Conservation (phyloP, 257 asterid species). For the Capsicum pubescens region DNA sequence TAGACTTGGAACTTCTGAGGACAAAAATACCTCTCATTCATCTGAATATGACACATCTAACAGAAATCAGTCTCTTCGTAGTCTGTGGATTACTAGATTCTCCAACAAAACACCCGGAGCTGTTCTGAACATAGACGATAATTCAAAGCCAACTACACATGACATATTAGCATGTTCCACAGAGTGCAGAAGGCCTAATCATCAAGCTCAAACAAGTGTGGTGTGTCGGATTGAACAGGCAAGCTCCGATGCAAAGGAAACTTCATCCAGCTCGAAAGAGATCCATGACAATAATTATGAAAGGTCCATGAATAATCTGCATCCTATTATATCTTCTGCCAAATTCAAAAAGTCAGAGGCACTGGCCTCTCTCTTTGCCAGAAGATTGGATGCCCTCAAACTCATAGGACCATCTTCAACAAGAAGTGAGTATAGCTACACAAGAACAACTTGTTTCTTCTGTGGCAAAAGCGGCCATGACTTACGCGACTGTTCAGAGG, state of each 20-base stretch:
- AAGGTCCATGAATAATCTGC: conserved; percentile 32
- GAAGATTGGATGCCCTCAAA: conserved; percentile 70
- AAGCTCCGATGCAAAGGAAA: conserved; percentile 28
- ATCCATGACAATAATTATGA: conserved; percentile 29
- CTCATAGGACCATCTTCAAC: conserved; percentile 42
- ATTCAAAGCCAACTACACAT: conserved; percentile 35
- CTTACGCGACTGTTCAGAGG: conserved; percentile 50
- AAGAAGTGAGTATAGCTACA: conserved; percentile 35
- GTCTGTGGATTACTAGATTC: conserved; percentile 76
- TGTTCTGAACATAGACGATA: conserved; percentile 32
- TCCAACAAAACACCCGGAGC: conserved; percentile 39
- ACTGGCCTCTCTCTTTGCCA: conserved; percentile 63
- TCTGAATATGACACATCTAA: conserved; percentile 40
- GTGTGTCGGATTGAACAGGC: conserved; percentile 35
- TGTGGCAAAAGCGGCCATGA: conserved; percentile 68
- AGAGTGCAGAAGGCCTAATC: too few species aligned
- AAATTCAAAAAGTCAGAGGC: conserved; percentile 52
- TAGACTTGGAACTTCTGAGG: conserved; percentile 34
- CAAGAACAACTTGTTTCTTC: conserved; percentile 47
- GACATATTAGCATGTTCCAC: background rate
- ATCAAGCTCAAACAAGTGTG: background rate
- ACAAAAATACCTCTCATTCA: conserved; percentile 30
- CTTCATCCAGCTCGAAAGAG: conserved; percentile 8
- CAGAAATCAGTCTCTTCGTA: conserved; percentile 42
- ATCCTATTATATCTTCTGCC: conserved; percentile 32